Evolutionary conservation across 148 eudicot species (phyloP), one percentile per base, ranked within the genome.

Genomic region (Linanthus parryae): DNA sequence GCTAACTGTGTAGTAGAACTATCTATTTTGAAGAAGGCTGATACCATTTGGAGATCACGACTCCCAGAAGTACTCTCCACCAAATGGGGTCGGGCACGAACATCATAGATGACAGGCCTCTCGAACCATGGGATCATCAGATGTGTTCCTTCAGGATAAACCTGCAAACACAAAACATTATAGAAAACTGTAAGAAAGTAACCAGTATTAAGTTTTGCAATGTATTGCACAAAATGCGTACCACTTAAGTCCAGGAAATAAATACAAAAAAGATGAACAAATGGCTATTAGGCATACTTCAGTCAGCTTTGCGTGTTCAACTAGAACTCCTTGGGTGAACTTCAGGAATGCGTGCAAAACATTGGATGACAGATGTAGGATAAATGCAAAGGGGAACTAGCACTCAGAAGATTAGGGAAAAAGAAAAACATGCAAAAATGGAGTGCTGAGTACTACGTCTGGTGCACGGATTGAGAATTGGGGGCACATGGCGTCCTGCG

Each of bases 131-230:
- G 97, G 42, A 85, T 49, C 68, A 85, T 71, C 45, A 90, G 49
- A 62, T 90, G 97, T 45, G 97, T 90, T 9, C 97, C 97, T 80
- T 90, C 97, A 41, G 95, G 97, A 67, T 85, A 90, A 48, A 90
- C 97, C 97, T 90, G 57, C 58, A 22, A 28, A 58, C 55, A 43
- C 14, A 36, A 2, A 36, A 33, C 16, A 11, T 8, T 0, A 41
- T 41, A 41, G 19, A 41, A 11, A 22, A 41, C 3, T 2, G 2
- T 41, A 16, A n/a, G 19, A 41, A 0, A 11, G 1, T 16, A 2
- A 0, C 6, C 19, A 3, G n/a, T n/a, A n/a, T n/a, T n/a, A n/a
- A n/a, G n/a, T n/a, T n/a, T n/a, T n/a, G n/a, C n/a, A n/a, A n/a
- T n/a, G n/a, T n/a, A n/a, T n/a, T n/a, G n/a, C n/a, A n/a, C n/a